Evolutionary conservation across 2,329 filamentous ascomycete genomes (phyloP).

Genomic region (Fusarium kyushuense): DNA sequence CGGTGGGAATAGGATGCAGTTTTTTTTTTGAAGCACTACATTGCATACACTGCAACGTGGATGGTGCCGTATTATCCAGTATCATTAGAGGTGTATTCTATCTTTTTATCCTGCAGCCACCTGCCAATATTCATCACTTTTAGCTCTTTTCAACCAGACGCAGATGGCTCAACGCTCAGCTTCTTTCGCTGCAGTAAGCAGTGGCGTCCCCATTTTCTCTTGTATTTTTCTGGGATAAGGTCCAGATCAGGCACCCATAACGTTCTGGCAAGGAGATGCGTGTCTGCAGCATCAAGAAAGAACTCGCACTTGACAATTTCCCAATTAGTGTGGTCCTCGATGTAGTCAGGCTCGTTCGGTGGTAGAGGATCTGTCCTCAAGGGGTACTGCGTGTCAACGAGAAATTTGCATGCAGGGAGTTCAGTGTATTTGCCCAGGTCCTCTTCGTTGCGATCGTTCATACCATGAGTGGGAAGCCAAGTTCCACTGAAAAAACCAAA

Average conservation of each 20-base stretch:
- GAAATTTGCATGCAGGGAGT: slow-evolving; percentile 79
- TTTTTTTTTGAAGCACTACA: slow-evolving; percentile 1
- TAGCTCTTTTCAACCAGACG: neutral
- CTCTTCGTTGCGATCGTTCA: slow-evolving; percentile 93
- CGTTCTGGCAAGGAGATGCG: slow-evolving; percentile 78
- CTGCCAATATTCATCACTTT: neutral
- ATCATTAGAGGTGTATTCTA: slow-evolving; percentile 12
- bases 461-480: slow-evolving; percentile 82
- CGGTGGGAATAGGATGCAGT: slow-evolving; percentile 9
- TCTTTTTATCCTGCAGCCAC: slow-evolving; percentile 7
- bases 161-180: neutral
- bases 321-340: slow-evolving; percentile 81
- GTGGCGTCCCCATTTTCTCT: slow-evolving; percentile 87
- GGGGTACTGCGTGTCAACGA: slow-evolving; percentile 89
- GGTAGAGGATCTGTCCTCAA: slow-evolving; percentile 64
- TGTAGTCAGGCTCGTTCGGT: slow-evolving; percentile 82
- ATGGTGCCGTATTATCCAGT: slow-evolving; percentile 7
- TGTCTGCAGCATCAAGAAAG: slow-evolving; percentile 85
- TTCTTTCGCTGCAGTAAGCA: slow-evolving; percentile 78
- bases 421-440: slow-evolving; percentile 89
- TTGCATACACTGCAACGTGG: slow-evolving; percentile 5
- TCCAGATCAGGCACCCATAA: slow-evolving; percentile 83
- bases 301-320: slow-evolving; percentile 78
- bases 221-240: slow-evolving; percentile 75
- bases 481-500: slow-evolving; percentile 85